Base-by-base conservation (phyloP, 129 eudicot genomes). In the Flaveria bidentis region DNA sequence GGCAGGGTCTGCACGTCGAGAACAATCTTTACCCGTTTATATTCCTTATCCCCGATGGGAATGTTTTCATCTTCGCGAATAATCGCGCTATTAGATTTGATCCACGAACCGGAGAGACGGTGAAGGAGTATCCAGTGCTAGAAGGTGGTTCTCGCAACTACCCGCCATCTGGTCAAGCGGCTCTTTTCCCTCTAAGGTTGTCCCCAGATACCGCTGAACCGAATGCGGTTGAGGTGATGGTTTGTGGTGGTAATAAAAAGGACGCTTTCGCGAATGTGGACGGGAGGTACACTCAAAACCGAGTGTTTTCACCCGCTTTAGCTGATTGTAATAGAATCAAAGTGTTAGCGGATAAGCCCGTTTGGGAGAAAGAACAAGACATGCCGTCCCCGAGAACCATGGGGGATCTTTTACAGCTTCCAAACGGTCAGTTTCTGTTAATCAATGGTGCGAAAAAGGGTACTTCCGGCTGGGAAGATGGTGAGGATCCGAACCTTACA, bases 21-120 rank as follows among this genome's bases (percentile, higher is more conserved):
- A 94, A 94, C 85, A 91, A 91, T 28, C 90, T 94, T 14, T 94
- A 91, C 60, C 98, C 98, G 0, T 94, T 91, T 65, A 44, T 86
- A 3, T 82, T 53, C 82, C 84, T 89, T 1, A 79, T 82, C 25
- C 93, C 96, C 0, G 92, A 86, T 18, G 97, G 97, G 0, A 87
- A 89, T 72, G 75, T 88, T 20, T 91, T 88, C 85, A 52, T 94
- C 56, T 91, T 91, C 20, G 96, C 96, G n/a, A 94, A 91, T 69
- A 76, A 84, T 58, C 85, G 85, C 2, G 82, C 93, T 65, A 78
- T 89, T 44, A 52, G 86, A 3, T 57, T 94, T 25, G 71, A 91
- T 56, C 89, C 92, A 0, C 11, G 56, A 16, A 81, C 84, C 15
- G 88, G 89, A 0, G 5, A 70, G 25, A 64, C 68, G 25, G 55